Percentiles rank a stretch among this genome's conserved stretches.
phyloP scores from a whole-genome alignment of 768 basidiomycete genomes.

The Agrocybe chaxingu region DNA sequence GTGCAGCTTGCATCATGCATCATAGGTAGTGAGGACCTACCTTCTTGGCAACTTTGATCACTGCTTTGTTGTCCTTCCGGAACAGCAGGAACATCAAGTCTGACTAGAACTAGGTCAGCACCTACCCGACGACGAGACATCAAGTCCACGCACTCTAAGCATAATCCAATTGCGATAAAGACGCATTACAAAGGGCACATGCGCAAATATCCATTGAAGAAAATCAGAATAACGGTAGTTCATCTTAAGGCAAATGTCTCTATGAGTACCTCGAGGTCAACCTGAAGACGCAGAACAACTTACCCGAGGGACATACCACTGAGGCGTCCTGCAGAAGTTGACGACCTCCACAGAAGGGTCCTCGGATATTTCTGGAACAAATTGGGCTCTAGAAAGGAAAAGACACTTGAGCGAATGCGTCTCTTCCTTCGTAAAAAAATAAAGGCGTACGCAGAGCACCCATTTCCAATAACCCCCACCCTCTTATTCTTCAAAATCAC shows the following conservation, averaged over 20 bases:
- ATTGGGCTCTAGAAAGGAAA: constrained; percentile 45
- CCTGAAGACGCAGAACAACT: constrained; percentile 12
- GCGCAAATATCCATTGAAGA: constrained; percentile 51
- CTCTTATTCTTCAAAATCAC: constrained; percentile 48
- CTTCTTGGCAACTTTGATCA: constrained; percentile 28
- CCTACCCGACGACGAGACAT: not conserved
- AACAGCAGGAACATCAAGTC: constrained; percentile 37
- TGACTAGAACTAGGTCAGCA: constrained; percentile 21
- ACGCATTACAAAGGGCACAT: constrained; percentile 48
- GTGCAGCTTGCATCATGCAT: not conserved
- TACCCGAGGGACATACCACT: constrained; percentile 56
- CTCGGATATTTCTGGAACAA: constrained; percentile 49
- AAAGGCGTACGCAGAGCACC: constrained; percentile 50
- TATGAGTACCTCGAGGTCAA: not conserved
- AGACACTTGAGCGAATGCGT: constrained; percentile 2
- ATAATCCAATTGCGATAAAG: constrained; percentile 46
- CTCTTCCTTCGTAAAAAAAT: constrained; percentile 6
- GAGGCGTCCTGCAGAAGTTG: constrained; percentile 59
- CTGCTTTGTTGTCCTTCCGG: constrained; percentile 33
- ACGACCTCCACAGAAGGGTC: constrained; percentile 48
- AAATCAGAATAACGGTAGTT: constrained; percentile 40
- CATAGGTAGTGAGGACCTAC: constrained; percentile 15
- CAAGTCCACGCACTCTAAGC: constrained; percentile 35
- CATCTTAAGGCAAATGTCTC: constrained; percentile 18
- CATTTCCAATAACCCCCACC: constrained; percentile 63